Percentiles rank a stretch among this genome's conserved stretches.
phyloP scores from a whole-genome alignment of 257 asterid species.

The Capsicum baccatum region DNA sequence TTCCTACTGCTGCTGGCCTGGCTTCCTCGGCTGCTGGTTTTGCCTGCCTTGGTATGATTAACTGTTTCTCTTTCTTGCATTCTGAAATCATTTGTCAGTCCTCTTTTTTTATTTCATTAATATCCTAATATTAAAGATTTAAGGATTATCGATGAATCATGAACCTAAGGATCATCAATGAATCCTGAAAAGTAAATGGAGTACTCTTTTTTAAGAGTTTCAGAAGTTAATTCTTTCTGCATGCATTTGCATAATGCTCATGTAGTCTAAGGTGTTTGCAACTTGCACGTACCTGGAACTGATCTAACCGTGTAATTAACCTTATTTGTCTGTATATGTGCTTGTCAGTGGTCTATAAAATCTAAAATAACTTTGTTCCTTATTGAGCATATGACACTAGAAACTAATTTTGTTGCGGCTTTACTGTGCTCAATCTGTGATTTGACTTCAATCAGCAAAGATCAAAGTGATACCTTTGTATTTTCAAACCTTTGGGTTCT shows the following conservation, averaged over 20 bases:
- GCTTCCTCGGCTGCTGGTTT: conserved; percentile 99
- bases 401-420: not conserved
- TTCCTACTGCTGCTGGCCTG: conserved; percentile 99
- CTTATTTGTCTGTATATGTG: not conserved
- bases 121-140: not conserved
- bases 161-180: not conserved
- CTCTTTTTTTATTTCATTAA: not conserved
- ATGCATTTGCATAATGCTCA: not conserved
- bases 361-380: not conserved
- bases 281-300: not conserved
- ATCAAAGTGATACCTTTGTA: not conserved
- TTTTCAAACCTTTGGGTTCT: not conserved
- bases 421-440: not conserved
- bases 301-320: not conserved
- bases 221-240: conserved; percentile 2
- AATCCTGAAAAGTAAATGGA: not conserved
- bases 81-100: not conserved
- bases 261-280: not conserved
- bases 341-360: not conserved
- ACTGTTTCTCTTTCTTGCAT: not conserved
- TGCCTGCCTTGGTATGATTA: conserved; percentile 87
- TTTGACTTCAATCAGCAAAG: not conserved
- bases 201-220: not conserved
- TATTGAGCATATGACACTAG: not conserved
- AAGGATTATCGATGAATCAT: too few relatives aligned